A percentile compares a stretch with the other conserved stretches of the same genome.
Evolutionary conservation across 2,329 filamentous ascomycete species (phyloP).

Genomic region (Zopfia rhizophila): DNA sequence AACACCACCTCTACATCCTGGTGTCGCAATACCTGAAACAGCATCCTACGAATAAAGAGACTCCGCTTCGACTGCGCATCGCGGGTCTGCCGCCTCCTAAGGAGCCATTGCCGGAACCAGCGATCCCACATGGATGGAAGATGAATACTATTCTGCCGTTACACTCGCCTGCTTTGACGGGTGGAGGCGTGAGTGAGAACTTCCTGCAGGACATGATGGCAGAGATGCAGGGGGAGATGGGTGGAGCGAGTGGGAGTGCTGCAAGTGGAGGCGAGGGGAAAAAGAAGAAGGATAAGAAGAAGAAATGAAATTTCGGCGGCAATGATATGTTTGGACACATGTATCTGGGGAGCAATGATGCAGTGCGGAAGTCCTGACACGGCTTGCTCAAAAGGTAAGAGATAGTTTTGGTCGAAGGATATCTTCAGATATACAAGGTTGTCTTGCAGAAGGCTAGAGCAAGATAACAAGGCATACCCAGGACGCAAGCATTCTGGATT

Average conservation of each 20-base stretch:
- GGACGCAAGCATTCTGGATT: too few relatives aligned
- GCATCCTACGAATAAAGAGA: constrained; percentile 79
- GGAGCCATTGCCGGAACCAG: constrained; percentile 74
- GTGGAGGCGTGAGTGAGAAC: constrained; percentile 93
- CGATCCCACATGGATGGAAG: constrained; percentile 85
- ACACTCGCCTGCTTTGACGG: constrained; percentile 88
- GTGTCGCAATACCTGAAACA: constrained; percentile 79
- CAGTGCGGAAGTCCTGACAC: too few relatives aligned
- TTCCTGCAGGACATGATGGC: constrained; percentile 97
- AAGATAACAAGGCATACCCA: too few relatives aligned
- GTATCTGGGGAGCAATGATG: too few relatives aligned
- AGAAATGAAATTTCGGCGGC: too few relatives aligned
- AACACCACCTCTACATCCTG: constrained; percentile 88
- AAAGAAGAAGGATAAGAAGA: constrained; percentile 53
- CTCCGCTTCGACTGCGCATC: constrained; percentile 77
- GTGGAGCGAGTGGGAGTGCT: constrained; percentile 36
- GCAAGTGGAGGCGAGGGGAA: constrained; percentile 28
- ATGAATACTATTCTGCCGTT: constrained; percentile 85
- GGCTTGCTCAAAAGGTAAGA: too few relatives aligned
- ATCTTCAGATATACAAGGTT: too few relatives aligned
- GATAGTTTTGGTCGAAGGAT: too few relatives aligned
- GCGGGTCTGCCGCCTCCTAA: constrained; percentile 75
- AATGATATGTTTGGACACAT: too few relatives aligned
- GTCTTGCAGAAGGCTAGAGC: too few relatives aligned
- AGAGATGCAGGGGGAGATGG: constrained; percentile 74